Evolutionary conservation across 495 filamentous ascomycete genomes (phyloP).

Genomic region (Trichoderma gamsii): DNA sequence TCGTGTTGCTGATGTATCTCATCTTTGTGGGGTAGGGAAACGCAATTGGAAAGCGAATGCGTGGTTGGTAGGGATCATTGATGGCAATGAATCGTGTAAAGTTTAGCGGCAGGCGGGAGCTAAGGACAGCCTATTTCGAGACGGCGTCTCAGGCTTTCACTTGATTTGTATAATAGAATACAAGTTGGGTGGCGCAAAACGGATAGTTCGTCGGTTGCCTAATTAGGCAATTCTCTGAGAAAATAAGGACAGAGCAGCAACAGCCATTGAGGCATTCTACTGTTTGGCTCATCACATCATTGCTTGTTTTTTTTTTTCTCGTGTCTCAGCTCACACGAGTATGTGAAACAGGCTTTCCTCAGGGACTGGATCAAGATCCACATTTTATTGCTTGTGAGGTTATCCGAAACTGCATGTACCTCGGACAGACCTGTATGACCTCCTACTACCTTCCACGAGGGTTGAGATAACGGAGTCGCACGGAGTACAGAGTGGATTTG

Average conservation of each 20-base stretch:
- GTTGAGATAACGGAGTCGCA: neutral
- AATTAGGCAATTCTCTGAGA: conserved; percentile 2
- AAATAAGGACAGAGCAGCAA: neutral
- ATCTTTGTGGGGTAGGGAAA: neutral
- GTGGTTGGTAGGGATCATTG: neutral
- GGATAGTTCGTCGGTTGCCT: neutral
- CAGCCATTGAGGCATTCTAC: too few relatives aligned
- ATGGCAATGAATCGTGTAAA: neutral
- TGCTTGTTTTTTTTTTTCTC: too few relatives aligned
- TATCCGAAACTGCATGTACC: neutral
- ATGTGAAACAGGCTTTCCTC: too few relatives aligned
- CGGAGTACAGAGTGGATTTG: neutral
- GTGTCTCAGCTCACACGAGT: too few relatives aligned
- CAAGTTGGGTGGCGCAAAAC: neutral
- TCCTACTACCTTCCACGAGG: neutral
- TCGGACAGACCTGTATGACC: neutral
- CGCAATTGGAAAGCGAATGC: neutral
- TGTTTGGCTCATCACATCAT: too few relatives aligned
- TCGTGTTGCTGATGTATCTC: neutral
- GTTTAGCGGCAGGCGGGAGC: neutral
- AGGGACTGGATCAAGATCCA: neutral
- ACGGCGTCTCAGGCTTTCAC: neutral
- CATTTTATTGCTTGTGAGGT: neutral
- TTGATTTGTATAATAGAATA: neutral
- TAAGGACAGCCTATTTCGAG: neutral